Evolutionary conservation across 208 protist species (phyloP), one percentile per base, ranked within the genome.

Genomic region (Leishmania braziliensis): DNA sequence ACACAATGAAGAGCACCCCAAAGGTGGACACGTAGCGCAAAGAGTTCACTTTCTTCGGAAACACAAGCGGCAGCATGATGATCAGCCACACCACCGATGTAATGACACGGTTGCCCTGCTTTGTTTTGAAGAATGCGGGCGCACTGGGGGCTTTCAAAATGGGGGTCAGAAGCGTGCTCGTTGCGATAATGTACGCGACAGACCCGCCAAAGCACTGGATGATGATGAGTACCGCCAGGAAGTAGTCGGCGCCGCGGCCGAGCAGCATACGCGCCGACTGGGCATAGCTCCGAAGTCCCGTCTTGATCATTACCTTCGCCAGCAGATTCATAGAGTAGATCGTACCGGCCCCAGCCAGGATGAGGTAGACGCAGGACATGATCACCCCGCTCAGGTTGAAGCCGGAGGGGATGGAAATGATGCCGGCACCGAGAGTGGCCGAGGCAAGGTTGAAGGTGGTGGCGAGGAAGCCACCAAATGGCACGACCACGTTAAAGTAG

Each of bases 21-120:
- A 91, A 46, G 2, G 80, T 70, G 5, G 91, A 96, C 48, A 93
- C 80, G 79, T 95, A 95, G 46, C 94, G 91, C 50, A 97, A 83
- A 4, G 88, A 85, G 72, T 95, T 93, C 36, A 95, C 82, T 20
- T 87, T 53, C 83, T 94, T 95, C 18, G 90, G 89, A 33, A 95
- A 76, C 6, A 88, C 80, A 23, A 95, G 80, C 0, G 94, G 94
- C 43, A 96, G 75, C 87, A 96, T 92, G 23, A 90, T 51, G 29
- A 77, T 62, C 51, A 90, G 43, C 94, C 92, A 94, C 26, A 90
- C 77, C 66, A 89, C 51, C 26, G 62, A 86, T 20, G 84, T 87
- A 18, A 96, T 85, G 29, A 93, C 65, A 5, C 88, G 87, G 75
- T 82, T 79, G n/a, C 92, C 92, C 20, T 72, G 79, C 54, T 76